Base-by-base conservation (phyloP, 1,284 basidiomycete species). In the Rhodotorula mucilaginosa region DNA sequence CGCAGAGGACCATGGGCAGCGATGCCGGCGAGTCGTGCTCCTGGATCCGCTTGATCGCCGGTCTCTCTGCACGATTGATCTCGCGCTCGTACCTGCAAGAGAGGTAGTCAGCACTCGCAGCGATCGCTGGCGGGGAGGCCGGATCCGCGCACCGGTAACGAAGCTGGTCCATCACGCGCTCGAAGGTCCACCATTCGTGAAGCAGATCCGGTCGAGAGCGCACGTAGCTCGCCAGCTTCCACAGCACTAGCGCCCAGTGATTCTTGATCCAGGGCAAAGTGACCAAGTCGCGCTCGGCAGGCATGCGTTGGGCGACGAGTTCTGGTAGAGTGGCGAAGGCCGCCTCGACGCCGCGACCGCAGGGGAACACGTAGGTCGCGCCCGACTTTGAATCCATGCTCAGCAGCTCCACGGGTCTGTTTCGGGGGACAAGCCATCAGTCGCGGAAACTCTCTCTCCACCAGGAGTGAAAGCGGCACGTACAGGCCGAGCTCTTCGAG, bases 201-300 rank as follows among this genome's bases (percentile, higher is more conserved):
- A 90, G 88, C 56, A 84, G 82, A 39, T 84, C 80, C 1, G 92
- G 92, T 73, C 90, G 87, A 6, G 93, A 84, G 52, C 86, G 84
- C 1, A 88, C 88, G 84, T 92, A 87, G 5, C 90, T 90, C 1
- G 93, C 91, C 16, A 97, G 82, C 81, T 99, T 99, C 97, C 97
- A 99, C 10, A 99, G 84, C 57, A 99, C 88, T 58, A 95, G 82
- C 7, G 83, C 80, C 91, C 93, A 99, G 77, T 97, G 94, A 78
- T 97, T 97, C 52, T 90, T 85, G 1, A 97, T 88, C 96, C 96
- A 99, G 46, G 84, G 80, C 72, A 87, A 84, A 5, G 87, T 88
- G 3, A 85, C 89, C n/a, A 89, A 83, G 3, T 56, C 64, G 51
- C 65, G 58, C 58, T 72, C 70, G n/a, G 26, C 61, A 79, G 81